These are phyloP conservation scores for Ustilaginoidea virens DNA, from an alignment of 2,329 filamentous ascomycete species.

Conservation along the genomic window DNA sequence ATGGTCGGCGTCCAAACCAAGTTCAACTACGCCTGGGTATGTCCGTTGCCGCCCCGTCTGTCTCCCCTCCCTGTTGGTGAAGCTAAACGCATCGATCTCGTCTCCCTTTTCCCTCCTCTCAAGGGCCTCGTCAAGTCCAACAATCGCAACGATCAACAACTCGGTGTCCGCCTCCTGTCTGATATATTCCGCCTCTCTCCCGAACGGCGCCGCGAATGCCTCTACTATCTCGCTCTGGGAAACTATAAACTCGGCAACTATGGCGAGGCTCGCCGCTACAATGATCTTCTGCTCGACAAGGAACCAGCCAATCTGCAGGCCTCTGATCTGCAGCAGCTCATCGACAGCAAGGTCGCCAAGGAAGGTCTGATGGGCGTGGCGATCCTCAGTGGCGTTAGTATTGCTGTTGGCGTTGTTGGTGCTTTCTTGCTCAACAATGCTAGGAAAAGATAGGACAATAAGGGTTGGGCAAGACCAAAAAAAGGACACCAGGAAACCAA, in stretches of 20 bases:
- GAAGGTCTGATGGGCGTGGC: slow-evolving; percentile 90
- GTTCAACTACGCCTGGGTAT: slow-evolving; percentile 98
- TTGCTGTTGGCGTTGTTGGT: slow-evolving; percentile 85
- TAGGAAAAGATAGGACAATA: slow-evolving; percentile 33
- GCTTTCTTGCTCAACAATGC: slow-evolving; percentile 71
- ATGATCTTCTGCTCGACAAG: slow-evolving; percentile 79
- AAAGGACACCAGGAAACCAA: too few relatives aligned
- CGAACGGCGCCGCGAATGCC: slow-evolving; percentile 88
- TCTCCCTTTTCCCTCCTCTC: slow-evolving; percentile 1
- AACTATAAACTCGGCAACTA: slow-evolving; percentile 99
- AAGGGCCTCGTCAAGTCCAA: slow-evolving; percentile 95
- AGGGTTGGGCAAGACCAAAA: not conserved
- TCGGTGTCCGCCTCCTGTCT: slow-evolving; percentile 81
- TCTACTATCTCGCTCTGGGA: slow-evolving; percentile 93
- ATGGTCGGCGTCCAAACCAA: slow-evolving; percentile 96
- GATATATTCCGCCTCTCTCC: slow-evolving; percentile 92
- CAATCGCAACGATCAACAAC: slow-evolving; percentile 72
- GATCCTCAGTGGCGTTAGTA: slow-evolving; percentile 82
- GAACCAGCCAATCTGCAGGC: slow-evolving; percentile 89
- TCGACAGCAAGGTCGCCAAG: slow-evolving; percentile 91
- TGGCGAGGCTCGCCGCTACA: slow-evolving; percentile 84
- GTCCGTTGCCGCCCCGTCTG: slow-evolving; percentile 8
- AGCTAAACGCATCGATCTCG: too few relatives aligned
- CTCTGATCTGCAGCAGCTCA: slow-evolving; percentile 67
- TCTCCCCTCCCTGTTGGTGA: slow-evolving; percentile 1